These are phyloP conservation scores for Acer yangbiense DNA, from an alignment of 345 rosid species.

Conservation along the genomic window DNA sequence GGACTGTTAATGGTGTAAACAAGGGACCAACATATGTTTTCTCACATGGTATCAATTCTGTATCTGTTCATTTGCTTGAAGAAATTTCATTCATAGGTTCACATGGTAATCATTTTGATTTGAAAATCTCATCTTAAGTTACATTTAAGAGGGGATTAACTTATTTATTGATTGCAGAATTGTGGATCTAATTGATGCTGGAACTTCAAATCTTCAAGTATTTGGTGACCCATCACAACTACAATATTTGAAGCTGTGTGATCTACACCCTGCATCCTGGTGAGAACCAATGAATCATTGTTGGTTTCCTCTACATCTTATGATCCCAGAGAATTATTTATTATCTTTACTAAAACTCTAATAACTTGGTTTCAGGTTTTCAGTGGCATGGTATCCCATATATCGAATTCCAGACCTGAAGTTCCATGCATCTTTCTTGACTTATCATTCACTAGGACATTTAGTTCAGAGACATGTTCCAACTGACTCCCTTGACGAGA, in stretches of 20 bases:
- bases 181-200: conserved; percentile 22
- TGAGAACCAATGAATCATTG: not conserved
- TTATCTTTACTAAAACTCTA: not conserved
- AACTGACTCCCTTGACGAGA: conserved; percentile 14
- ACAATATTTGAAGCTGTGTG: conserved; percentile 23
- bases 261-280: conserved; percentile 39
- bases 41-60: not conserved
- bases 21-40: not conserved
- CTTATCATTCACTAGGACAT: conserved; percentile 31
- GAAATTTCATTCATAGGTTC: conserved; percentile 6
- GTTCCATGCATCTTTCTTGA: conserved; percentile 34
- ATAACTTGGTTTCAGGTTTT: conserved; percentile 26
- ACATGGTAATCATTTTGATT: not conserved
- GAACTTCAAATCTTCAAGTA: conserved; percentile 16
- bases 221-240: conserved; percentile 33
- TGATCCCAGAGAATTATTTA: not conserved
- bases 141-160: conserved; percentile 9
- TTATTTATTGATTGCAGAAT: conserved; percentile 24
- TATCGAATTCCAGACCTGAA: conserved; percentile 32
- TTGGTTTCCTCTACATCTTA: not conserved
- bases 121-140: not conserved
- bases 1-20: not conserved
- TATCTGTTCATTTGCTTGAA: not conserved
- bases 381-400: conserved; percentile 42
- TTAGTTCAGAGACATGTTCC: conserved; percentile 5